These are phyloP conservation scores for Beauveria pseudobassiana DNA, from an alignment of 2,329 filamentous ascomycete species.

Conservation along the genomic window DNA sequence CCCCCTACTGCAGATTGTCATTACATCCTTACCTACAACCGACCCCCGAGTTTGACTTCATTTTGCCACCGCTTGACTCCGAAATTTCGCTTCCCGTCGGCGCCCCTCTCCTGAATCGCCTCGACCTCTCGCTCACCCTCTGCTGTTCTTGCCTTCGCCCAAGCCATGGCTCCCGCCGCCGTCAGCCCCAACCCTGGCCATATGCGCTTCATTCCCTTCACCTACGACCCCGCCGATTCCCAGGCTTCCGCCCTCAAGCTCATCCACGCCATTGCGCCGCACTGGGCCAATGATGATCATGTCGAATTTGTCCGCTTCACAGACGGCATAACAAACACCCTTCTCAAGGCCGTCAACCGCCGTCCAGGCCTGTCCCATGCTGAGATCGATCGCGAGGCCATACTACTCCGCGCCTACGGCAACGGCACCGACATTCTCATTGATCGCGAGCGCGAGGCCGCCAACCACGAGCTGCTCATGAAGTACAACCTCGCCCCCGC, in stretches of 20 bases:
- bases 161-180: conserved; percentile 28
- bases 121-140: neutral
- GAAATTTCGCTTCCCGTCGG: conserved; percentile 9
- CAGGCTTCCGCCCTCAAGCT: conserved; percentile 72
- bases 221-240: conserved; percentile 70
- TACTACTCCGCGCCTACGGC: conserved; percentile 88
- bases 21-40: conserved; percentile 2
- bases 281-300: conserved; percentile 71
- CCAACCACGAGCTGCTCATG: conserved; percentile 81
- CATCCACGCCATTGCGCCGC: conserved; percentile 69
- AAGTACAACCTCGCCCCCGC: conserved; percentile 75
- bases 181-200: conserved; percentile 30
- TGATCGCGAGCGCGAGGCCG: conserved; percentile 77
- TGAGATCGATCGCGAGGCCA: conserved; percentile 76
- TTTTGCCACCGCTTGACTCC: neutral
- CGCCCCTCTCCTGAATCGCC: conserved; percentile 8
- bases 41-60: conserved; percentile 10
- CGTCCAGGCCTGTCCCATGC: conserved; percentile 56
- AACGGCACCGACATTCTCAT: conserved; percentile 92
- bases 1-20: neutral
- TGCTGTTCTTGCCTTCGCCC: conserved; percentile 5
- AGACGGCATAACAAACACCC: conserved; percentile 95
- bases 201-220: conserved; percentile 62
- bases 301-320: conserved; percentile 88
- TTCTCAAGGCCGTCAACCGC: conserved; percentile 69